Conservation (phyloP, 2,329 filamentous ascomycete species). For the Cladosporium sp. region DNA sequence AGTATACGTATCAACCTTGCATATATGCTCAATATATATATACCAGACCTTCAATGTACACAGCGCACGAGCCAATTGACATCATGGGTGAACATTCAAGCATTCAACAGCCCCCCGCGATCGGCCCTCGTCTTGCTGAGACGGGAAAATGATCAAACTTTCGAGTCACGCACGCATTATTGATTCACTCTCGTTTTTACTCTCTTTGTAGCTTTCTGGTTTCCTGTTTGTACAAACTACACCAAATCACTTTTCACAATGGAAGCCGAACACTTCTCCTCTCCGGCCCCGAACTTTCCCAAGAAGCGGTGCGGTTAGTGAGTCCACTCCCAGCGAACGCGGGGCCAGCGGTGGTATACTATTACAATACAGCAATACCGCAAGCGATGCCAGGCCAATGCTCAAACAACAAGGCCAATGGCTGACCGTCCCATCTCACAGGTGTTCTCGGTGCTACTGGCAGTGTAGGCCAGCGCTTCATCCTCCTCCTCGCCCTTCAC, state of each 20-base stretch:
- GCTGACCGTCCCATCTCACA: conserved; percentile 28
- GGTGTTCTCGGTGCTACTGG: conserved; percentile 85
- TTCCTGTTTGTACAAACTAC: not conserved
- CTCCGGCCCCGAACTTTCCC: conserved; percentile 42
- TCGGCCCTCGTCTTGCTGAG: conserved; percentile 3
- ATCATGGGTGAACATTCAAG: not conserved
- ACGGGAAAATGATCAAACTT: conserved; percentile 7
- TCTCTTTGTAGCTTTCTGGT: not conserved
- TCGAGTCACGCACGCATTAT: conserved; percentile 9
- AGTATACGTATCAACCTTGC: too few relatives aligned
- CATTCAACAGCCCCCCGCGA: conserved; percentile 1
- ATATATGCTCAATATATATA: not conserved
- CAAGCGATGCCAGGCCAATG: too few relatives aligned
- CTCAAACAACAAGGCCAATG: not conserved
- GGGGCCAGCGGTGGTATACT: not conserved
- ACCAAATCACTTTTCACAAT: conserved; percentile 31
- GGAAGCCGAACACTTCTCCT: conserved; percentile 47
- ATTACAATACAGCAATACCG: not conserved
- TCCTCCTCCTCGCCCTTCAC: conserved; percentile 85
- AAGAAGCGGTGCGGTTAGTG: conserved; percentile 55
- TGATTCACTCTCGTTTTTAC: not conserved
- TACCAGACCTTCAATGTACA: not conserved
- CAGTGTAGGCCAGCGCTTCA: conserved; percentile 92
- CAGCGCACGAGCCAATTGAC: conserved; percentile 1
- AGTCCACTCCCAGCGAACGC: conserved; percentile 34